Evolutionary conservation across 306 rosid species (phyloP), one percentile per base, ranked within the genome.

Genomic region (Rosa persica): DNA sequence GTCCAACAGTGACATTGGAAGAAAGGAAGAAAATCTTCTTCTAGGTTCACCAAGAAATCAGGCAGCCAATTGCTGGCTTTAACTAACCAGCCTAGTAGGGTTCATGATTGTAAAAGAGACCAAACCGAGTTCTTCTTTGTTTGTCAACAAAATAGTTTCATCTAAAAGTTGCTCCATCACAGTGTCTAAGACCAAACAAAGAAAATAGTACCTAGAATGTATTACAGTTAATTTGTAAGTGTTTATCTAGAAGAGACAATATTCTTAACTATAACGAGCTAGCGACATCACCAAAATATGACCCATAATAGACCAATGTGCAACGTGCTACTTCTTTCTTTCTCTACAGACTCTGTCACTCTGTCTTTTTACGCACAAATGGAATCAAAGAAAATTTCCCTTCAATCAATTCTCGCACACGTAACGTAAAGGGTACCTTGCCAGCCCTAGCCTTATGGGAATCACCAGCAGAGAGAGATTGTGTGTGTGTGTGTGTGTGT

Each of bases 301-400:
- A 66, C n/a, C 25, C 4, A 15, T 19, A 36, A 65, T 20, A 39
- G 49, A 67, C 72, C 48, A n/a, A 42, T 67, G 52, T 11, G 7
- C 16, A 39, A 39, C 20, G 25, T 8, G 52, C 36, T 12, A 42
- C 34, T n/a, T 42, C 51, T 65, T 17, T 75, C 20, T 38, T 38
- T 39, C 71, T 68, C 15, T 7, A 17, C 23, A 38, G 25, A 66
- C 47, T 9, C 7, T 7, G 27, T 75, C 46, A 11, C 72, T 62
- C 67, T 61, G 12, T n/a, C 44, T 44, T 42, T 42, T 60, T 43
- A 61, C 36, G 60, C 36, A 34, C n/a, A 62, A 46, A 75, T 11
- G 66, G 55, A 61, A 62, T 67, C 54, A 62, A 75, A 75, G 47
- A 30, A 61, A 75, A 30, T 48, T 46, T 9, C 58, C 79, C 47